Percentiles rank a stretch among this genome's conserved stretches.
Conservation (phyloP, 805 yeast genomes). For the Ogataea wickerhamii region DNA sequence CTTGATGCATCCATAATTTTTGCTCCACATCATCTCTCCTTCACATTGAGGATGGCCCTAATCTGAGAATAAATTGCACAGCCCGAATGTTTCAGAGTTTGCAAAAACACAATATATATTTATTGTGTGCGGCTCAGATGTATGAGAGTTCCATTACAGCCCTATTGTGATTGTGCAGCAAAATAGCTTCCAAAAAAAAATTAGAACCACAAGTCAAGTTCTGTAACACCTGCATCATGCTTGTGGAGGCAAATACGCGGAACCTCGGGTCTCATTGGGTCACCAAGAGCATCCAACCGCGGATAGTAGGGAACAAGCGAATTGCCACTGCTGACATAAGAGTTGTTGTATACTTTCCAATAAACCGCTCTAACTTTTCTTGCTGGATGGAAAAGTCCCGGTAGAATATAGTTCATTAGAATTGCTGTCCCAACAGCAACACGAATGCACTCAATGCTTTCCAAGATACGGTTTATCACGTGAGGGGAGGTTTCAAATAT, state of each 20-base stretch:
- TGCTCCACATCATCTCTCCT: neutral
- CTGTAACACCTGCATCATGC: conserved; percentile 28
- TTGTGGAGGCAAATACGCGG: conserved; percentile 10
- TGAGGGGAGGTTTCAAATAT: conserved; percentile 94
- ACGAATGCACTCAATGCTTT: conserved; percentile 71
- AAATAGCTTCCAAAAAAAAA: neutral
- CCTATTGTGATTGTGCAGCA: too few species aligned
- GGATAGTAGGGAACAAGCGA: conserved; percentile 85
- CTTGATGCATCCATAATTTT: neutral
- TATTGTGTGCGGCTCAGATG: neutral
- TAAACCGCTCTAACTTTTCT: conserved; percentile 76
- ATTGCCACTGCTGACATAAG: conserved; percentile 72
- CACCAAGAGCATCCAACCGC: conserved; percentile 35
- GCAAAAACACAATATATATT: neutral
- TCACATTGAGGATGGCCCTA: neutral
- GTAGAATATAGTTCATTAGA: conserved; percentile 72
- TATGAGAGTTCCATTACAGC: neutral
- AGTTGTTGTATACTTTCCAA: conserved; percentile 78
- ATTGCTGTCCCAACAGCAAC: conserved; percentile 73
- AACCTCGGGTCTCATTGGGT: conserved; percentile 13
- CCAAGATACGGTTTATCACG: conserved; percentile 77
- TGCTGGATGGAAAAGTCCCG: conserved; percentile 93
- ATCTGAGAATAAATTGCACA: conserved; percentile 12
- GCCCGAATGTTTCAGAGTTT: conserved; percentile 20
- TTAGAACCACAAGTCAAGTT: conserved; percentile 31